These are phyloP conservation scores for Penicillium silybi DNA, from an alignment of 495 filamentous ascomycete species.

Conservation along the genomic window DNA sequence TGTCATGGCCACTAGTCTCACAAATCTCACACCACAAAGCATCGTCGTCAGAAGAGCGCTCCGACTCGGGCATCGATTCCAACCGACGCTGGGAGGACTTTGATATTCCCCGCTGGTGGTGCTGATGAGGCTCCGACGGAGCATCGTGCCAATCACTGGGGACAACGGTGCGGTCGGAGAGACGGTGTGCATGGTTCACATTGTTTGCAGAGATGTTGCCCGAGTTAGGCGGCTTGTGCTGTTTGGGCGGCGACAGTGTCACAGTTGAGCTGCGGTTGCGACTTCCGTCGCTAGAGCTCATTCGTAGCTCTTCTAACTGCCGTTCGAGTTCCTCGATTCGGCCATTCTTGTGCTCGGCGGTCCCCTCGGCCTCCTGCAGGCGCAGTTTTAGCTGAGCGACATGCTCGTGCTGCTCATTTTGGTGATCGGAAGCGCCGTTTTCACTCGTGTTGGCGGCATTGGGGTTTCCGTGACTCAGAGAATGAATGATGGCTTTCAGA, in stretches of 20 bases:
- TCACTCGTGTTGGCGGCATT: slow-evolving; percentile 25
- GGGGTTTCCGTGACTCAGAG: slow-evolving; percentile 70
- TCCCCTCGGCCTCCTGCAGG: slow-evolving; percentile 66
- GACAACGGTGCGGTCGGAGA: slow-evolving; percentile 47
- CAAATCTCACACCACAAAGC: slow-evolving; percentile 95
- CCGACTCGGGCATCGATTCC: slow-evolving; percentile 66
- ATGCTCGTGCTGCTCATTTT: slow-evolving; percentile 31
- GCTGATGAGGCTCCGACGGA: slow-evolving; percentile 28
- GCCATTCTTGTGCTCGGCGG: slow-evolving; percentile 63
- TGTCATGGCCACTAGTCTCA: slow-evolving; percentile 89
- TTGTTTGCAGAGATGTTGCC: slow-evolving; percentile 24
- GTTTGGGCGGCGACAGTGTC: slow-evolving; percentile 31
- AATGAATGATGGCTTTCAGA: slow-evolving; percentile 96
- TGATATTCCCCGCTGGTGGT: slow-evolving; percentile 31
- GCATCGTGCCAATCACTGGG: slow-evolving; percentile 43
- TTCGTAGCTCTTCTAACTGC: slow-evolving; percentile 65
- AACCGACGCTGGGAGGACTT: slow-evolving; percentile 36
- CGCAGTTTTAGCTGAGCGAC: slow-evolving; percentile 62
- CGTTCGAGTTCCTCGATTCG: slow-evolving; percentile 90
- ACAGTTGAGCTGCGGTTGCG: slow-evolving; percentile 42
- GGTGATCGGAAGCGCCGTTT: slow-evolving; percentile 18
- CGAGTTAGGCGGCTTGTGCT: slow-evolving; percentile 36
- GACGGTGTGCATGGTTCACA: slow-evolving; percentile 35
- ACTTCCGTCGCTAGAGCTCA: slow-evolving; percentile 19
- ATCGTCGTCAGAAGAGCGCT: slow-evolving; percentile 68